Base-by-base conservation (phyloP, 345 rosid genomes). In the Euphorbia peplus region DNA sequence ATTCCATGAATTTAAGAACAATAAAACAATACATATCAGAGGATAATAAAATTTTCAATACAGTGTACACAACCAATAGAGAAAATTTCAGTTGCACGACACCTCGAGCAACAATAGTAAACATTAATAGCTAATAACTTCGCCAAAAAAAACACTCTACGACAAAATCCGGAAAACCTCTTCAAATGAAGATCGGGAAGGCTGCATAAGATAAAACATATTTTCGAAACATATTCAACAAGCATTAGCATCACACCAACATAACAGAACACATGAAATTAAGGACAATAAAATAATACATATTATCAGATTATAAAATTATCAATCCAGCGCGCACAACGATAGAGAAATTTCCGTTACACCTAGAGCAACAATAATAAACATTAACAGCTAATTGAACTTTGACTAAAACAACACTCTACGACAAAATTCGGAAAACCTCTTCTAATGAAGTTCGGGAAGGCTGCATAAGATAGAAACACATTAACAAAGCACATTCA, bases 391-490 rank as follows among this genome's bases (percentile, higher is more conserved):
- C 22, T 14, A 30, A 58, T 32, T n/a, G n/a, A 59, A 59, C 24
- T 3, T 10, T 13, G 15, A 4, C 25, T 22, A 12, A 22, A 24
- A 24, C 1, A 52, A 10, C 29, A 22, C 59, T 54, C 29, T 53
- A 59, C 21, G 37, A 2, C 41, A 2, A 57, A 57, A 26, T 26
- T 19, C 16, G 28, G n/a, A 13, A 57, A 26, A 57, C 96, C 78
- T 90, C 96, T 0, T 77, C 75, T 60, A 87, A 91, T 29, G 93
- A 81, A 1, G 83, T 78, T 1, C 97, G 99, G 21, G 96, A 73
- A 57, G 92, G 81, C 96, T 93, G 92, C 84, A 88, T n/a, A n/a
- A n/a, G n/a, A 42, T 14, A 19, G n/a, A 19, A 35, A 18, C 2
- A 19, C 41, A 18, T 58, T 14, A 28, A 10, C 11, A 59, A 59